Evolutionary conservation across 1,284 basidiomycete species (phyloP), one percentile per base, ranked within the genome.

Genomic region (Lignosus rhinocerotis): DNA sequence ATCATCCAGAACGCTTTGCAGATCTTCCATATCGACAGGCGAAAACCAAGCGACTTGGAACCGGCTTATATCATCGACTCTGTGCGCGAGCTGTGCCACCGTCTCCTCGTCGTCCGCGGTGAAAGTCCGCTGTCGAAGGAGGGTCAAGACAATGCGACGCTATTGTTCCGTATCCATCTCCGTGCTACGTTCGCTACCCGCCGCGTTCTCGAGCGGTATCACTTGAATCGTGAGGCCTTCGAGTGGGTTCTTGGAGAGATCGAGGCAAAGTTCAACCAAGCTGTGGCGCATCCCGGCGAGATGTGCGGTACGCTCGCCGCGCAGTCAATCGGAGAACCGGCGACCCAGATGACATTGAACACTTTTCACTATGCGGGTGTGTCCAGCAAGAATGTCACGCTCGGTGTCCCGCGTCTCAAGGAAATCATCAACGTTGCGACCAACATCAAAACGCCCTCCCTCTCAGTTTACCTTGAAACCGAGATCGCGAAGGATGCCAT

Each of bases 361-460:
- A 98, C 95, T 0, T 98, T 98, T 90, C 96, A 98, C 78, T 98
- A 97, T 73, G 96, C 96, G 65, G 96, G 96, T 90, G 96, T 98
- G 31, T 96, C 96, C 30, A 93, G 90, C 72, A 98, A 98, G 80
- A 96, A 96, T 77, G 96, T 98, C 51, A 98, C 96, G 0, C 92
- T 98, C 61, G 96, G 96, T 89, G 96, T 98, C 0, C 96, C 96
- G 10, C 94, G 96, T 77, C 75, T 98, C 61, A 98, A 98, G 79
- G 96, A 98, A 75, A 98, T 99, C 67, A 99, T 99, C 80, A 99
- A 99, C 73, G 96, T 98, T 52, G 96, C 97, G 0, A 92, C 90
- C 31, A 96, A 99, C 72, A 98, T 99, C 83, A 98, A 98, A 78
- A 99, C 97, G 0, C 97, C 97, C 0, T 96, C 94, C 0, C 83